Conservation (phyloP, 2,329 filamentous ascomycete genomes). For the Echinosphaeria canescens region DNA sequence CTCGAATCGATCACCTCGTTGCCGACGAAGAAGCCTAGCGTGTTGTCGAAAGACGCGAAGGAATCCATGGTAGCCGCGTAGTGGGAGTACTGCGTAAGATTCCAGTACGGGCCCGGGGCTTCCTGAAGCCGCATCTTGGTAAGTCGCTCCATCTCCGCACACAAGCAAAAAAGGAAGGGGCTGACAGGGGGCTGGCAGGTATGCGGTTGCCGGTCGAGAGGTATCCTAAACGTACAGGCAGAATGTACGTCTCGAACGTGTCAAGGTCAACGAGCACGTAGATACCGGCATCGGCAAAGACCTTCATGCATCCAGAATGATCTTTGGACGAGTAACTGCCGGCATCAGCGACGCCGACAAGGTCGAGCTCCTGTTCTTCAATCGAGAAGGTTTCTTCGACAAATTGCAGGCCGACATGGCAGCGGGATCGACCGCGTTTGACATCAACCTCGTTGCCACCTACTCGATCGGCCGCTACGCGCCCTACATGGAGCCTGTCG, state of each 20-base stretch:
- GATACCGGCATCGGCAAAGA: slow-evolving; percentile 60
- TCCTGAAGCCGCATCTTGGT: slow-evolving; percentile 15
- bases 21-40: slow-evolving; percentile 68
- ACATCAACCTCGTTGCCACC: too few species aligned
- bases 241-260: slow-evolving; percentile 47
- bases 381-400: too few species aligned
- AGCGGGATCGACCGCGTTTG: too few species aligned
- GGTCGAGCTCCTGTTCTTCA: too few species aligned
- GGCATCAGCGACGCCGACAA: too few species aligned
- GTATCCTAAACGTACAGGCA: slow-evolving; percentile 21
- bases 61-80: slow-evolving; percentile 57
- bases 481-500: too few species aligned
- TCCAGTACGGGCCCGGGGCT: slow-evolving; percentile 49
- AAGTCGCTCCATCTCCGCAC: neutral
- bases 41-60: slow-evolving; percentile 59
- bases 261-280: slow-evolving; percentile 74
- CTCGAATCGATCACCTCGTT: slow-evolving; percentile 62
- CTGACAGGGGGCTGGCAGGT: neutral
- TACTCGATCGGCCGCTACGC: too few species aligned
- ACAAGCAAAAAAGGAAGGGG: neutral
- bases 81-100: slow-evolving; percentile 41
- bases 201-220: neutral
- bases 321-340: too few species aligned
- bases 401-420: too few species aligned
- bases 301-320: slow-evolving; percentile 63